Conservation (phyloP, 371 early-diverging fungal species). For the Haplosporangium sp. region DNA sequence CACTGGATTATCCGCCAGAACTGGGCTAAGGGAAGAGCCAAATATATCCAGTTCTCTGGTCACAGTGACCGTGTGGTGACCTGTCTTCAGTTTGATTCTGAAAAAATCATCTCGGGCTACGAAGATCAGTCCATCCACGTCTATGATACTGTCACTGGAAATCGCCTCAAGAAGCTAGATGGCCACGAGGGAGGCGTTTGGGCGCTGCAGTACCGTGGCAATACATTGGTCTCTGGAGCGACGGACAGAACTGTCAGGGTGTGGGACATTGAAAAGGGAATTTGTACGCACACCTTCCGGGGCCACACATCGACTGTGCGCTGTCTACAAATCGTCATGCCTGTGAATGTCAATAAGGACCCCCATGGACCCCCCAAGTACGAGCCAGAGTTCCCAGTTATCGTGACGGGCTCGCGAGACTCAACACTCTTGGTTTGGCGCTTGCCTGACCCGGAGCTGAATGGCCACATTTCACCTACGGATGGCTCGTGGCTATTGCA, state of each 20-base stretch:
- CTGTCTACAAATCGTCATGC: constrained; percentile 89
- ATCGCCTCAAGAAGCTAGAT: constrained; percentile 69
- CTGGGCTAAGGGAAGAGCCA: constrained; percentile 82
- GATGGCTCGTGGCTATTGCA: constrained; percentile 74
- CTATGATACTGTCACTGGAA: constrained; percentile 86
- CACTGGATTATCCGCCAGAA: constrained; percentile 81
- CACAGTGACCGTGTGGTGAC: constrained; percentile 90
- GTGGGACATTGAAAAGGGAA: constrained; percentile 95
- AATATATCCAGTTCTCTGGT: constrained; percentile 81
- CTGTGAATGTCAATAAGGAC: constrained; percentile 68
- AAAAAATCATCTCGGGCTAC: constrained; percentile 92
- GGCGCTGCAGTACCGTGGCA: constrained; percentile 92
- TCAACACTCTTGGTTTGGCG: constrained; percentile 95
- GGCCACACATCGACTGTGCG: constrained; percentile 98
- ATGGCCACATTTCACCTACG: constrained; percentile 45
- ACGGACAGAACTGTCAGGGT: constrained; percentile 97
- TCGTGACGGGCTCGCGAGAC: constrained; percentile 98
- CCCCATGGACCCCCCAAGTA: constrained; percentile 58
- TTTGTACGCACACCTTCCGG: constrained; percentile 87
- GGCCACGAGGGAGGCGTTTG: constrained; percentile 99
- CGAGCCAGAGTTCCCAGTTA: constrained; percentile 76
- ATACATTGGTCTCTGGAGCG: constrained; percentile 95
- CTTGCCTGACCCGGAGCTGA: constrained; percentile 78
- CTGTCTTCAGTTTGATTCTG: constrained; percentile 93
- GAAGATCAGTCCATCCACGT: constrained; percentile 90